Base-by-base conservation (phyloP, 1,139 yeast species). In the Magnusiomyces paraingens region DNA sequence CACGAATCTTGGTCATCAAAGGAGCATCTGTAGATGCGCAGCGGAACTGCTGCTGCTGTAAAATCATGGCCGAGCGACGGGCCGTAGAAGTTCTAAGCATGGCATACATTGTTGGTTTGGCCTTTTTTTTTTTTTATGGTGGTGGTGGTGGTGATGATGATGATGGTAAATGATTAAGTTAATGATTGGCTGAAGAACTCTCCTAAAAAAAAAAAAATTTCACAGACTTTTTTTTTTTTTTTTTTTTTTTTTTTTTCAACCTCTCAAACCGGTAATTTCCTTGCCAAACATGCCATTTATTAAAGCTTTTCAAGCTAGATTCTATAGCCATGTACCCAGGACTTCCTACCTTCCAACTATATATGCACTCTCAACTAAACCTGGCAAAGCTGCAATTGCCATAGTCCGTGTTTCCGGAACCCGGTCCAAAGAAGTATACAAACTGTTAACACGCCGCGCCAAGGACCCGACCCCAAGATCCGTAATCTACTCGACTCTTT, bases 341-440 rank as follows among this genome's bases (percentile, higher is more conserved):
- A 46, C 49, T 18, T 32, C 49, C 3, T 46, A 46, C 18, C 17
- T 46, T 2, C 83, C 93, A 29, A 93, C 99, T 0, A 83, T 93
- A 3, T 93, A 84, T 73, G 98, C 99, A 0, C 72, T 91, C 21
- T 89, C 98, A 0, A 91, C 98, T 0, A 83, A 86, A 14, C 80
- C 86, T 0, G 83, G 91, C 0, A 77, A 85, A 58, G 79, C 97
- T 0, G 99, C 98, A 1, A 83, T 93, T 35, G 96, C 93, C 0
- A 90, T 93, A 1, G 77, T 93, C 8, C 73, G 99, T 56, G 73
- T 91, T 0, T 83, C 96, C 1, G 99, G 99, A 0, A 74, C 89
- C 0, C 78, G 80, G 38, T 76, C 87, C 1, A 57, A 64, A 17
- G 65, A 73, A 55, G 69, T 84, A 0, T 77, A 74, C 55, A 60